A percentile compares a stretch with the other conserved stretches of the same genome.
phyloP scores from a whole-genome alignment of 2,329 filamentous ascomycete species.

The Ceratocystis cubensis region DNA sequence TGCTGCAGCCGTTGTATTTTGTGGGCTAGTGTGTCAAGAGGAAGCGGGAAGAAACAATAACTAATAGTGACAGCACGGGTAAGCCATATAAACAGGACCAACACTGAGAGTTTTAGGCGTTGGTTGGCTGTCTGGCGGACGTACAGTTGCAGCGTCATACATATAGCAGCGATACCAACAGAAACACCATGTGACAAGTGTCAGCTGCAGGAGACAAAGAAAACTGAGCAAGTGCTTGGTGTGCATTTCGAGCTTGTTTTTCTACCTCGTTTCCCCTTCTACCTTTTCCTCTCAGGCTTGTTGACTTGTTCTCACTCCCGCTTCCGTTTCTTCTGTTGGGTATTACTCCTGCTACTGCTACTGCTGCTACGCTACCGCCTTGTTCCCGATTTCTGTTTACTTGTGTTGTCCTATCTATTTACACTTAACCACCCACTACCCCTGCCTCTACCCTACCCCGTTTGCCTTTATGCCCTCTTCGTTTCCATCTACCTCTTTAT shows the following conservation, averaged over 20 bases:
- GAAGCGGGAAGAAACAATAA: background rate
- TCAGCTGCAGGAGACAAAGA: conserved; percentile 1
- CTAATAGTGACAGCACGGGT: background rate
- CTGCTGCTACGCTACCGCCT: background rate
- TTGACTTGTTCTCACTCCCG: background rate
- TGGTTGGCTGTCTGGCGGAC: background rate
- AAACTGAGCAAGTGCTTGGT: background rate
- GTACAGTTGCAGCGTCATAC: background rate
- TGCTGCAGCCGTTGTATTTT: background rate
- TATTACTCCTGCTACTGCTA: background rate
- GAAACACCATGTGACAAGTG: conserved; percentile 1
- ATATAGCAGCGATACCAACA: too few relatives aligned
- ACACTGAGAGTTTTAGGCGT: background rate
- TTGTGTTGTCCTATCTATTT: background rate
- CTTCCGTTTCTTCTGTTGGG: background rate
- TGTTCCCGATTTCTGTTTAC: background rate
- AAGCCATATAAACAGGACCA: background rate
- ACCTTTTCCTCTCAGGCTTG: background rate
- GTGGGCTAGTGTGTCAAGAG: conserved; percentile 1
- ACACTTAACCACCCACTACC: background rate
- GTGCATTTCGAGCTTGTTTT: background rate
- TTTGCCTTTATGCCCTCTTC: background rate
- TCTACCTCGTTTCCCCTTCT: background rate
- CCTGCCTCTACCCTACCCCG: background rate
- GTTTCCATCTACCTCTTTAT: background rate